A percentile compares a stretch with the other conserved stretches of the same genome.
phyloP scores from a whole-genome alignment of 2,329 filamentous ascomycete species.

The Aureobasidium namibiae region DNA sequence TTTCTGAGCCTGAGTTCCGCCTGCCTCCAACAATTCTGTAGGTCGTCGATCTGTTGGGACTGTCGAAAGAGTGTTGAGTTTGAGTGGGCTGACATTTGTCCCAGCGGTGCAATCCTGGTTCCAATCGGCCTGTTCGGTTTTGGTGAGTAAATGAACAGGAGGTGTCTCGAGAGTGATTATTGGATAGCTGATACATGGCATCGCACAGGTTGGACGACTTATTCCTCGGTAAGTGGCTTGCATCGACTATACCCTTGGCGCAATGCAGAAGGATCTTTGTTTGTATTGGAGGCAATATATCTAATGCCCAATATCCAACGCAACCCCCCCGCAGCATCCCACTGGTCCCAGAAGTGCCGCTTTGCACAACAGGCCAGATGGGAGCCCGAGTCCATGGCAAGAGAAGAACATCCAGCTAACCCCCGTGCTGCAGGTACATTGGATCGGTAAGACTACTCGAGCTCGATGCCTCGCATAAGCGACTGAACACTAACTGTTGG shows the following conservation, averaged over 20 bases:
- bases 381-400: conserved; percentile 7
- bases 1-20: conserved; percentile 78
- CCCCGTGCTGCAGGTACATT: conserved; percentile 35
- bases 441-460: conserved; percentile 36
- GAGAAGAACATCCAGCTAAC: conserved; percentile 9
- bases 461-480: conserved; percentile 8
- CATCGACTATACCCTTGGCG: conserved; percentile 8
- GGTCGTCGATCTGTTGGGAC: conserved; percentile 12
- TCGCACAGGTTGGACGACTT: conserved; percentile 60
- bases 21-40: conserved; percentile 55
- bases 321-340: neutral
- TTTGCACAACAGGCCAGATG: conserved; percentile 8
- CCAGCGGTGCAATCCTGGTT: conserved; percentile 61
- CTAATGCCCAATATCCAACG: conserved; percentile 18
- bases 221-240: conserved; percentile 53
- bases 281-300: conserved; percentile 19
- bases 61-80: conserved; percentile 11
- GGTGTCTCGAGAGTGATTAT: neutral
- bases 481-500: conserved; percentile 14
- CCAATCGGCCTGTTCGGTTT: conserved; percentile 82
- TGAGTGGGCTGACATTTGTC: conserved; percentile 34
- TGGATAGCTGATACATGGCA: neutral
- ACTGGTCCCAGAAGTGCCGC: neutral
- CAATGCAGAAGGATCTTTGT: neutral
- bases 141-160: conserved; percentile 39